Evolutionary conservation across 805 yeast species (phyloP), one percentile per base, ranked within the genome.

Genomic region (Barnettozyma sp.): DNA sequence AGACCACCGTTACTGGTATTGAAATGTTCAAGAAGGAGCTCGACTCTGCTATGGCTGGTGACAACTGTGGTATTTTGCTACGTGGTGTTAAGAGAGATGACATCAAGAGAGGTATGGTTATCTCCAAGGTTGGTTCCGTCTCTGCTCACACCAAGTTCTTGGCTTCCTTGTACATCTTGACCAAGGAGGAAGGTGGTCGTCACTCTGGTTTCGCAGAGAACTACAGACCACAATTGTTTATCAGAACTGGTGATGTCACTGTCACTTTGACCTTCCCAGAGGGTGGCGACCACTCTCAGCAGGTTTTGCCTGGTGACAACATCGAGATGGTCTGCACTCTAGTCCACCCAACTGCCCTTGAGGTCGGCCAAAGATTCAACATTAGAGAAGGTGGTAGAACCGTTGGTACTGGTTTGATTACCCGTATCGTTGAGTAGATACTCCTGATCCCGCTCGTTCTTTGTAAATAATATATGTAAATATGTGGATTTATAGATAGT

Each of bases 1-100:
- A 87, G 79, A 78, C 97, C 54, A 85, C 82, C 45, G 97, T 88
- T 46, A 92, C 98, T 40, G 97, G 97, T 69, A 86, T 92, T 59
- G 98, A 92, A 76, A 90, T 88, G 97, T 92, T 92, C 80, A 88
- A 87, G 79, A 92, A 92, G 76, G 97, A 92, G 65, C 79, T 92
- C 57, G 97, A 88, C 68, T 74, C 78, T 56, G 97, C 97, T 50
- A 82, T 82, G 80, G 98, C 96, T 58, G 98, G 98, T 74, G 98
- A 92, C 71, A 92, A 94, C 66, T 94, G 95, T 62, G 98, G 98
- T 69, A 78, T 92, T 54, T 72, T 92, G 63, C 75, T 92, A 63
- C 87, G 98, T 76, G 97, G 97, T 76, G 77, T 90, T 63, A 88
- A 87, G 79, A 86, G 97, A 73, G 98, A 92, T 57, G 95, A 92